Evolutionary conservation across 495 filamentous ascomycete genomes (phyloP).

Genomic region (Aspergillus sclerotiicarbonarius): DNA sequence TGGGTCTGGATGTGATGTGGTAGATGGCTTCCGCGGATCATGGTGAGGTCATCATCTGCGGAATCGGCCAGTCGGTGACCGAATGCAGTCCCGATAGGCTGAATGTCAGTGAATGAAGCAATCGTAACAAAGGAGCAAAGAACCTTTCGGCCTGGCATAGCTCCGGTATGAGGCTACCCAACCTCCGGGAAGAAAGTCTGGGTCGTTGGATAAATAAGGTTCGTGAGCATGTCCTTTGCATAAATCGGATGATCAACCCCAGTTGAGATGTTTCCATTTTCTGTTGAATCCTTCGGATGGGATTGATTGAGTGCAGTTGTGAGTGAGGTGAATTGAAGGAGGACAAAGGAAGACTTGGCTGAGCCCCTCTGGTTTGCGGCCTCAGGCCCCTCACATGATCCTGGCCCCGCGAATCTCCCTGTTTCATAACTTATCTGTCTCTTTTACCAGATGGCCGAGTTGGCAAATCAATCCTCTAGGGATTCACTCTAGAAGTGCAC

Average conservation of each 20-base stretch:
- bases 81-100: background rate
- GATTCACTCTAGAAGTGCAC: no score
- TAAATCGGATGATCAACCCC: background rate
- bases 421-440: no score
- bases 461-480: no score
- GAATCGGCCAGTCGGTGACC: background rate
- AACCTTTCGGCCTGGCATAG: background rate
- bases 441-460: no score
- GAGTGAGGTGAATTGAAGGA: background rate
- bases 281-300: background rate
- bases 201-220: background rate
- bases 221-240: background rate
- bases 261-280: background rate
- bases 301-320: background rate
- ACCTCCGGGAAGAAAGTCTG: background rate
- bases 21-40: background rate
- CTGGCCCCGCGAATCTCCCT: no score
- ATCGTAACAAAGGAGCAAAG: background rate
- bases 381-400: background rate
- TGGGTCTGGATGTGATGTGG: background rate
- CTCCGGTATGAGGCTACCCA: background rate
- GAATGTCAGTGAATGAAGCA: background rate
- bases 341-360: background rate
- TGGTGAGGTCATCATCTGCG: constrained; percentile 9
- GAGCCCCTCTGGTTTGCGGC: background rate